Conservation (phyloP, 306 rosid genomes). For the Medicago truncatula region MtrunA17r5.0-ANR NC_053043.1:37076001-37076500, state of each 20-base stretch:
- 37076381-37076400: neutral
- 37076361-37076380: neutral
- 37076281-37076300: slow-evolving; percentile 10
- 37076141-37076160: slow-evolving; percentile 84
- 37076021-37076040: slow-evolving; percentile 20
- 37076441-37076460: too few relatives aligned
- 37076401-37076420: too few relatives aligned
- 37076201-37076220: slow-evolving; percentile 6
- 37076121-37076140: slow-evolving; percentile 90
- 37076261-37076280: slow-evolving; percentile 5
- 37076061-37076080: slow-evolving; percentile 6
- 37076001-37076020: slow-evolving; percentile 67
- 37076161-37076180: slow-evolving; percentile 78
- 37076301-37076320: slow-evolving; percentile 20
- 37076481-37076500: too few relatives aligned
- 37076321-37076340: slow-evolving; percentile 25
- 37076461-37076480: too few relatives aligned
- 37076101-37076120: slow-evolving; percentile 62
- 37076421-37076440: too few relatives aligned
- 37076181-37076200: slow-evolving; percentile 52
- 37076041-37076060: slow-evolving; percentile 26
- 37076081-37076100: slow-evolving; percentile 50
- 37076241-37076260: slow-evolving; percentile 21
- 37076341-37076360: slow-evolving; percentile 17
- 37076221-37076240: slow-evolving; percentile 38